Conservation (phyloP, 2,329 filamentous ascomycete species). For the Cercospora sojina region DNA sequence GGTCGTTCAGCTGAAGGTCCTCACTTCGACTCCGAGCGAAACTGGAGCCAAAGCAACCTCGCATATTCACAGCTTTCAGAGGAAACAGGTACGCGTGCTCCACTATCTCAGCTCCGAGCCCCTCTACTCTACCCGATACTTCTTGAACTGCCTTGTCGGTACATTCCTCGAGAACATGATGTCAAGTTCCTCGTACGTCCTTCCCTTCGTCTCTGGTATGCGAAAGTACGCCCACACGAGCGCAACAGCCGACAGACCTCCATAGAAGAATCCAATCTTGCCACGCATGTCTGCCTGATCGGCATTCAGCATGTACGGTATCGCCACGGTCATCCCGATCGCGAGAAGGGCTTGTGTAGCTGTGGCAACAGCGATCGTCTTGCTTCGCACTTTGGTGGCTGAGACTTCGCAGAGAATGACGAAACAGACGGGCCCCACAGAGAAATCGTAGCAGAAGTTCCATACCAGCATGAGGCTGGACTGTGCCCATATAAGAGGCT, state of each 20-base stretch:
- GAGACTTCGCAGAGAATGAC: constrained; percentile 43
- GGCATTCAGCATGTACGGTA: constrained; percentile 43
- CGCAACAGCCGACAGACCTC: constrained; percentile 37
- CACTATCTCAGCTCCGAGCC: not conserved
- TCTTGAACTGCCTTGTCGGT: constrained; percentile 38
- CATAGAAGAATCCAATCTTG: constrained; percentile 47
- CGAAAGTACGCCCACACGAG: constrained; percentile 42
- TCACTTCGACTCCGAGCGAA: not conserved
- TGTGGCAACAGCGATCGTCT: constrained; percentile 43
- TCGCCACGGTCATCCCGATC: constrained; percentile 43
- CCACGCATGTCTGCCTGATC: constrained; percentile 43
- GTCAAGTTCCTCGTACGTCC: constrained; percentile 47
- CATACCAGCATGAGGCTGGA: constrained; percentile 41
- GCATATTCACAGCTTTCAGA: not conserved
- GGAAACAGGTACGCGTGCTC: not conserved
- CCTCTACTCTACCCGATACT: constrained; percentile 30
- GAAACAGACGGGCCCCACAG: constrained; percentile 42
- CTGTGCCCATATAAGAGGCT: constrained; percentile 43
- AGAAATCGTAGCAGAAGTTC: constrained; percentile 41
- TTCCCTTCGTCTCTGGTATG: constrained; percentile 44
- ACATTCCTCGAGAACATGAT: constrained; percentile 44
- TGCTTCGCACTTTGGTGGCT: constrained; percentile 41
- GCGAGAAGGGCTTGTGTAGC: constrained; percentile 43
- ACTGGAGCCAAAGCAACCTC: not conserved
- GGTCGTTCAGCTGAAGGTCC: not conserved